Percentiles rank a stretch among this genome's conserved stretches.
Evolutionary conservation across 495 filamentous ascomycete genomes (phyloP).

Genomic region (Talaromyces nanjingensis): DNA sequence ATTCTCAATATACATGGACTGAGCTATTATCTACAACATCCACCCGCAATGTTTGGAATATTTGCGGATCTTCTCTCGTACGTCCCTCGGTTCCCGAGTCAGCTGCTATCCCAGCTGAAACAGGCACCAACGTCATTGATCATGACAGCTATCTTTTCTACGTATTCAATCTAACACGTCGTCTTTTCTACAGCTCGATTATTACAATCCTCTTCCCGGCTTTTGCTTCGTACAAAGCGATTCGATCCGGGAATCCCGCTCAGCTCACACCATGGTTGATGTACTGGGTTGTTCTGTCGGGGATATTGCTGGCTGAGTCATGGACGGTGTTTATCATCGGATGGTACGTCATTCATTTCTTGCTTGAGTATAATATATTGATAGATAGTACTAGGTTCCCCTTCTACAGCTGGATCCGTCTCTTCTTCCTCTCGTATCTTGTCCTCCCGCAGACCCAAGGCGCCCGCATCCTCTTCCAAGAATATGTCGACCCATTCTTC

Average conservation of each 20-base stretch:
- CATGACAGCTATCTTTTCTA: neutral
- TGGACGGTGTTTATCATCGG: conserved; percentile 78
- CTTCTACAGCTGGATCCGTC: conserved; percentile 89
- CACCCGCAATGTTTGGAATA: conserved; percentile 64
- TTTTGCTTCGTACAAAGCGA: conserved; percentile 97
- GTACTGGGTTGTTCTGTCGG: conserved; percentile 94
- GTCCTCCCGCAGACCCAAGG: conserved; percentile 96
- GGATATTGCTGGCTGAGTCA: conserved; percentile 74
- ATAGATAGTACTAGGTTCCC: conserved; percentile 67
- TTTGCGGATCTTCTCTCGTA: conserved; percentile 75
- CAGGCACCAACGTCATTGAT: neutral
- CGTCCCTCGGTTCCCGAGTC: conserved; percentile 23
- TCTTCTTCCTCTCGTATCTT: conserved; percentile 85
- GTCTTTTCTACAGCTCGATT: conserved; percentile 55
- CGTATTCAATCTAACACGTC: neutral
- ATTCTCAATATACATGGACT: neutral
- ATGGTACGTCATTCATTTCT: conserved; percentile 48
- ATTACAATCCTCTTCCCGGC: conserved; percentile 91
- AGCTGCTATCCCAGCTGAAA: conserved; percentile 1
- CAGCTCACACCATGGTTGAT: conserved; percentile 97
- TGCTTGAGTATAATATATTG: conserved; percentile 15
- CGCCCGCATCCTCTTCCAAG: conserved; percentile 74
- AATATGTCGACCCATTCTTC: conserved; percentile 83
- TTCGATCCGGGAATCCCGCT: conserved; percentile 83
- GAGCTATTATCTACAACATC: neutral